Percentiles rank a stretch among this genome's conserved stretches.
These are phyloP conservation scores for Candida anutae DNA, from an alignment of 1,139 yeast genomes.

Conservation along the genomic window DNA sequence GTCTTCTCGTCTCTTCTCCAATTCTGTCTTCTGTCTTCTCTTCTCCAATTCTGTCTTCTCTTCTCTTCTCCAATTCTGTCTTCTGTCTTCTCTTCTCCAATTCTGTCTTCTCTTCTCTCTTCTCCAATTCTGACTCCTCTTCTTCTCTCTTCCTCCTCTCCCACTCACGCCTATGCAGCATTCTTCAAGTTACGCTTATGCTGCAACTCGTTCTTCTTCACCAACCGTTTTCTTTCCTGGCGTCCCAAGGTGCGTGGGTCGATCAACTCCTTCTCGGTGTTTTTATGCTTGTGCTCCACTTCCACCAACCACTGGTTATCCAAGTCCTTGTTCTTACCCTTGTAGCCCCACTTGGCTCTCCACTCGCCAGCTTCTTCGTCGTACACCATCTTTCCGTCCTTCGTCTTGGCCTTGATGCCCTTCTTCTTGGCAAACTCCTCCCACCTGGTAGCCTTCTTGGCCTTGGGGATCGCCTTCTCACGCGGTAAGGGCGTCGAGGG, in stretches of 20 bases:
- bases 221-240: constrained; percentile 74
- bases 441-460: constrained; percentile 93
- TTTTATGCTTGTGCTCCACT: constrained; percentile 66
- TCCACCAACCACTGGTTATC: constrained; percentile 97
- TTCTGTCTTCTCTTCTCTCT: too few relatives aligned
- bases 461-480: constrained; percentile 91
- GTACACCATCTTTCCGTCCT: constrained; percentile 81
- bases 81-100: too few relatives aligned
- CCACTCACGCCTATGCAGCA: too few relatives aligned
- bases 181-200: constrained; percentile 72
- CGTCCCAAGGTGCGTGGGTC: constrained; percentile 82
- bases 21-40: too few relatives aligned
- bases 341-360: constrained; percentile 98
- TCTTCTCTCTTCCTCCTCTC: too few relatives aligned
- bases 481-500: constrained; percentile 82
- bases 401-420: constrained; percentile 87
- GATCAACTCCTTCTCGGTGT: constrained; percentile 61
- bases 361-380: constrained; percentile 90
- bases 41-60: too few relatives aligned
- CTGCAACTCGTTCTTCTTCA: constrained; percentile 81
- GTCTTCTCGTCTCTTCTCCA: too few relatives aligned
- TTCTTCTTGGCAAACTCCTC: constrained; percentile 92
- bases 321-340: constrained; percentile 79
- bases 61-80: too few relatives aligned
- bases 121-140: too few relatives aligned